phyloP scores from a whole-genome alignment of 495 filamentous ascomycete species.

The Trichoderma gamsii region DNA sequence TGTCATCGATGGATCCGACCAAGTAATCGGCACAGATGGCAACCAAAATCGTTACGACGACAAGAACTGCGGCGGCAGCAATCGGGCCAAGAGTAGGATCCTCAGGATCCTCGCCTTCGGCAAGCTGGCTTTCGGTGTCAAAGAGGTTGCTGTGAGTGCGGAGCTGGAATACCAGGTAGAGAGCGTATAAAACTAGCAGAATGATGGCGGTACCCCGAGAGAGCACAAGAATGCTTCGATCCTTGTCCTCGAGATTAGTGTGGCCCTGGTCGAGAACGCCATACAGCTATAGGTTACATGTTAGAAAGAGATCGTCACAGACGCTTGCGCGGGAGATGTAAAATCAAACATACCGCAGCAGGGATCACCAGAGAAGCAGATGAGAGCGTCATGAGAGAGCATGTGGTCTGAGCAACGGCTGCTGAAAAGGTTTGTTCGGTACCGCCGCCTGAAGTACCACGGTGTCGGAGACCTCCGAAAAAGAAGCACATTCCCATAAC shows the following conservation, averaged over 20 bases:
- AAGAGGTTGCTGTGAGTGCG: conserved; percentile 75
- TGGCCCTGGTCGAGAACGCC: conserved; percentile 35
- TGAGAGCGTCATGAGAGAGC: conserved; percentile 89
- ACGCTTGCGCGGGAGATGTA: conserved; percentile 9
- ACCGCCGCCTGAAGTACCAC: conserved; percentile 34
- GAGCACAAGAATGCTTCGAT: conserved; percentile 66
- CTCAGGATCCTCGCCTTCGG: conserved; percentile 31
- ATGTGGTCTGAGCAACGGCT: conserved; percentile 91
- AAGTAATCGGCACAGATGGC: conserved; percentile 89
- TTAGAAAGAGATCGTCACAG: not conserved
- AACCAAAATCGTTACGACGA: conserved; percentile 76
- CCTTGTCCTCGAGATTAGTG: conserved; percentile 35
- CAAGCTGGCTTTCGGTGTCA: conserved; percentile 51
- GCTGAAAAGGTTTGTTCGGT: conserved; percentile 72
- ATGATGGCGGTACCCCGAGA: conserved; percentile 91
- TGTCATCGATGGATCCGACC: conserved; percentile 84
- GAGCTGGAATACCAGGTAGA: conserved; percentile 91
- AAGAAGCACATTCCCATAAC: conserved; percentile 97
- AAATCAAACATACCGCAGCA: conserved; percentile 58
- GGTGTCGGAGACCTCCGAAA: conserved; percentile 66
- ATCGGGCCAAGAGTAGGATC: conserved; percentile 59
- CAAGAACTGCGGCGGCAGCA: conserved; percentile 65
- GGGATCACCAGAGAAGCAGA: conserved; percentile 91
- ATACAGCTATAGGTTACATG: conserved; percentile 31
- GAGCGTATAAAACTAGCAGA: conserved; percentile 76